These are phyloP conservation scores for Poronia punctata DNA, from an alignment of 495 filamentous ascomycete genomes.

Conservation along the genomic window DNA sequence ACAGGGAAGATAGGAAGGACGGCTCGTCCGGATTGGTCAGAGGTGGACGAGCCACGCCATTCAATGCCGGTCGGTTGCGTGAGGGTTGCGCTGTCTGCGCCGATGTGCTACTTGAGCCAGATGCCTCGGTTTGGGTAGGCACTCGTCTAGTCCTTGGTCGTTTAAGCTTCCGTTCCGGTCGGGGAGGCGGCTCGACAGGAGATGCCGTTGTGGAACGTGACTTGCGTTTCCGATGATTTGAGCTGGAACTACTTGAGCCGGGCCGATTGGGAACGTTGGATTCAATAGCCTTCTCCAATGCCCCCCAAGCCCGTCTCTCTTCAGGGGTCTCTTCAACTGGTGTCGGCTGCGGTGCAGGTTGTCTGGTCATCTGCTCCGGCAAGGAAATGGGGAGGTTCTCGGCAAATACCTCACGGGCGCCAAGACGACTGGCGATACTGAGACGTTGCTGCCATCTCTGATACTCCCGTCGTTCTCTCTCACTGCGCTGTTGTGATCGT, in stretches of 20 bases:
- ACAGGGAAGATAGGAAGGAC: conserved; percentile 70
- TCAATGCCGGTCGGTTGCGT: conserved; percentile 24
- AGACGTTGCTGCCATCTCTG: conserved; percentile 71
- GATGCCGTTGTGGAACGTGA: conserved; percentile 64
- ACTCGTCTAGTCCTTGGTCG: conserved; percentile 62
- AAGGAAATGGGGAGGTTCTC: conserved; percentile 43
- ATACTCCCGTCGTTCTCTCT: conserved; percentile 60
- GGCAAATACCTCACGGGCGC: conserved; percentile 58
- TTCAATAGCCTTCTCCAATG: conserved; percentile 74
- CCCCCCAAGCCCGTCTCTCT: conserved; percentile 81
- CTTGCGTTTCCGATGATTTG: conserved; percentile 60
- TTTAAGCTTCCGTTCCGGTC: conserved; percentile 72
- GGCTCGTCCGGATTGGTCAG: conserved; percentile 31
- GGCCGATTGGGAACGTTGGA: conserved; percentile 40
- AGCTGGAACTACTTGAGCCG: conserved; percentile 12
- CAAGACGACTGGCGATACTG: conserved; percentile 70
- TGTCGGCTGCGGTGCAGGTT: conserved; percentile 19
- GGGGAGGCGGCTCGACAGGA: conserved; percentile 55
- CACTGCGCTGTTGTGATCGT: conserved; percentile 50
- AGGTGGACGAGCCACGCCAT: conserved; percentile 24
- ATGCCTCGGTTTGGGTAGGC: conserved; percentile 29
- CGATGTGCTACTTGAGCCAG: conserved; percentile 37
- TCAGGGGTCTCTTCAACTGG: conserved; percentile 65
- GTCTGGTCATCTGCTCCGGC: conserved; percentile 18
- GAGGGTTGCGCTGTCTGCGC: conserved; percentile 34